A percentile compares a stretch with the other conserved stretches of the same genome.
phyloP scores from a whole-genome alignment of 305 asterid genomes.

The Solanum aculeatissimum region DNA sequence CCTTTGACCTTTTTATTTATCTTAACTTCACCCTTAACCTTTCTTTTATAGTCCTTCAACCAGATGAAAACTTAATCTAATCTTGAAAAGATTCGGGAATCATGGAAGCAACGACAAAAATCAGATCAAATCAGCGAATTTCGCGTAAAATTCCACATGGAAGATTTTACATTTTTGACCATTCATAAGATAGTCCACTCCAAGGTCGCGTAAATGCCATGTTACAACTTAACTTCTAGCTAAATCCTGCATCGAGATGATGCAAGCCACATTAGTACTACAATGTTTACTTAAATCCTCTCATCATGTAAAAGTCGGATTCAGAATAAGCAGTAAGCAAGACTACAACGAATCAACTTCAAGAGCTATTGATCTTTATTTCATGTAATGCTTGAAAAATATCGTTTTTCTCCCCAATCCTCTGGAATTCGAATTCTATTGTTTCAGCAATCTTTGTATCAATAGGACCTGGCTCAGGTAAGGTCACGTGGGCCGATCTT shows the following conservation, averaged over 20 bases:
- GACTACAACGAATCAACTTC: conserved; percentile 1
- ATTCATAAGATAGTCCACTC: neutral
- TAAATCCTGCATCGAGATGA: conserved; percentile 22
- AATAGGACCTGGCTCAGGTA: conserved; percentile 50
- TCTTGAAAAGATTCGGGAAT: neutral
- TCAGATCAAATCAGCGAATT: neutral
- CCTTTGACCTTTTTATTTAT: neutral
- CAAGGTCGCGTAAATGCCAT: neutral
- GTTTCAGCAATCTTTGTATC: conserved; percentile 50
- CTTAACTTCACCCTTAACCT: neutral
- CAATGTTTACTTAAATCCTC: neutral
- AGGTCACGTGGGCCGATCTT: conserved; percentile 62
- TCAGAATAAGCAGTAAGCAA: neutral
- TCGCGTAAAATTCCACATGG: neutral
- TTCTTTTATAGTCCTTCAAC: neutral
- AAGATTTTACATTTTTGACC: neutral
- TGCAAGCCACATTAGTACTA: conserved; percentile 10
- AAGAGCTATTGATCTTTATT: conserved; percentile 39
- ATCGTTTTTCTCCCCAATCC: conserved; percentile 49
- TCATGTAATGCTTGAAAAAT: conserved; percentile 28
- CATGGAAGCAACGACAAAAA: neutral
- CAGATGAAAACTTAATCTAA: neutral
- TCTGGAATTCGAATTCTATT: conserved; percentile 52
- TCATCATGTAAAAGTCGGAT: neutral
- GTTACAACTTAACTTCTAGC: neutral